Percentiles rank a stretch among this genome's conserved stretches.
These are phyloP conservation scores for Scenedesmus sp. DNA, from an alignment of 163 green algal species.

Conservation along the genomic window DNA sequence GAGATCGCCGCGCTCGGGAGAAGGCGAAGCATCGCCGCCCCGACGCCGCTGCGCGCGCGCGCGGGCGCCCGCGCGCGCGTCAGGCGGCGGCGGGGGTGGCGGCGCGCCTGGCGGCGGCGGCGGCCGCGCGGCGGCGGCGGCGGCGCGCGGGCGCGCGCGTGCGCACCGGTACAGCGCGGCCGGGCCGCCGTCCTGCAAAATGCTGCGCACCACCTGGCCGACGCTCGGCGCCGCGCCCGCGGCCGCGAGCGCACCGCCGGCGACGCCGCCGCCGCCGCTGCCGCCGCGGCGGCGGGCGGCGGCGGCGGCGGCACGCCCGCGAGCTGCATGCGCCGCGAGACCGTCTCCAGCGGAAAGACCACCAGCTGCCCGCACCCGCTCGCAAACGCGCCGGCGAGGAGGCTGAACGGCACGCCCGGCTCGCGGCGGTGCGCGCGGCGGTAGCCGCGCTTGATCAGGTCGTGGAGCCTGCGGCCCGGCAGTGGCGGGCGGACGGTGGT, in stretches of 20 bases:
- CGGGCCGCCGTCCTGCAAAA: slow-evolving; percentile 55
- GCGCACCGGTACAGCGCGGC: slow-evolving; percentile 57
- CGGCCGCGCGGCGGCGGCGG: too few species aligned
- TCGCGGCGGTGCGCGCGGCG: slow-evolving; percentile 38
- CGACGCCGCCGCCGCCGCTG: background rate
- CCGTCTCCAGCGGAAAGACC: slow-evolving; percentile 82
- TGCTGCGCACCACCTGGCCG: slow-evolving; percentile 17
- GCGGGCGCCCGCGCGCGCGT: background rate
- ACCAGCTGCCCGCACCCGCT: slow-evolving; percentile 77
- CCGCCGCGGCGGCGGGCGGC: slow-evolving; percentile 2
- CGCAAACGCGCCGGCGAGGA: slow-evolving; percentile 63
- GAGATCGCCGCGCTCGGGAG: slow-evolving; percentile 81
- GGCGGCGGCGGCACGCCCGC: background rate
- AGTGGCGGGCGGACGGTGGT: background rate
- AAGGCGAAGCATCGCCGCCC: slow-evolving; percentile 71
- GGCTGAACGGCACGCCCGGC: slow-evolving; percentile 54
- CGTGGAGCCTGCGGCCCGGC: slow-evolving; percentile 64
- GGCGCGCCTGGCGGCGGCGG: too few species aligned
- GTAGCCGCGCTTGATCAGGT: slow-evolving; percentile 78
- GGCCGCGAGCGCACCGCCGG: background rate
- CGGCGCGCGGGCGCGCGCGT: too few species aligned
- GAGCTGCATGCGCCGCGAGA: slow-evolving; percentile 76
- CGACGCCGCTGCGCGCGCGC: slow-evolving; percentile 62
- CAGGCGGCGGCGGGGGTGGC: too few species aligned
- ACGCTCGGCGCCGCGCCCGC: background rate